These are phyloP conservation scores for Trichoderma sp. DNA, from an alignment of 2,329 filamentous ascomycete genomes.

Conservation along the genomic window DNA sequence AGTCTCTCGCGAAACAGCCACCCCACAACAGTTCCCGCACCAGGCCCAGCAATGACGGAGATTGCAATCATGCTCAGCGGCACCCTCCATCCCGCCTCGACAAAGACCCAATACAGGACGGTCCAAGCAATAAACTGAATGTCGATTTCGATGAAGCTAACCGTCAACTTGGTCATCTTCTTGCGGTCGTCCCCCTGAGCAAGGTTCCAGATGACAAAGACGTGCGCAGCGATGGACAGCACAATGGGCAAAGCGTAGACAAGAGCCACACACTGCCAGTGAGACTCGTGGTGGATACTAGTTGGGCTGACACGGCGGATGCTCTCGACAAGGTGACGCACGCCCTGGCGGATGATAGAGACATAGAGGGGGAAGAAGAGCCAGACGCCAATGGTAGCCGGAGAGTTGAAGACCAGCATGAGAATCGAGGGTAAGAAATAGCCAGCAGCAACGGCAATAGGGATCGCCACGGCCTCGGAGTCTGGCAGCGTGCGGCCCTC, in stretches of 20 bases:
- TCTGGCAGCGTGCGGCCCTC: conserved; percentile 39
- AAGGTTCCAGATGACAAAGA: conserved; percentile 40
- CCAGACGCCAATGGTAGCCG: conserved; percentile 44
- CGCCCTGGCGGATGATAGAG: conserved; percentile 39
- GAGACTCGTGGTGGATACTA: conserved; percentile 44
- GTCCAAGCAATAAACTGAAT: conserved; percentile 44
- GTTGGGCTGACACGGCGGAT: conserved; percentile 29
- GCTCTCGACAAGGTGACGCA: conserved; percentile 30
- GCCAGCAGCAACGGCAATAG: conserved; percentile 46
- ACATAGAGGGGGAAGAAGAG: conserved; percentile 53
- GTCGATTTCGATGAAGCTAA: conserved; percentile 48
- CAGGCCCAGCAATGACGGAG: conserved; percentile 36
- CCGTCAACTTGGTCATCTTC: conserved; percentile 48
- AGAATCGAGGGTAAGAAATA: conserved; percentile 45
- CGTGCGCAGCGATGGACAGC: conserved; percentile 44
- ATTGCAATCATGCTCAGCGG: conserved; percentile 33
- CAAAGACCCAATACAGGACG: conserved; percentile 52
- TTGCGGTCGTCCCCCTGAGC: conserved; percentile 38
- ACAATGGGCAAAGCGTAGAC: conserved; percentile 47
- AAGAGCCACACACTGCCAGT: conserved; percentile 35
- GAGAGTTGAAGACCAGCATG: conserved; percentile 44
- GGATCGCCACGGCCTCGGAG: conserved; percentile 57
- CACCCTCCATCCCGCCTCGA: conserved; percentile 47
- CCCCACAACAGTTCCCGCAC: conserved; percentile 37
- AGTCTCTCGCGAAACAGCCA: conserved; percentile 41